Evolutionary conservation across 306 rosid species (phyloP).

Genomic region (Hylodesmum podocarpum): DNA sequence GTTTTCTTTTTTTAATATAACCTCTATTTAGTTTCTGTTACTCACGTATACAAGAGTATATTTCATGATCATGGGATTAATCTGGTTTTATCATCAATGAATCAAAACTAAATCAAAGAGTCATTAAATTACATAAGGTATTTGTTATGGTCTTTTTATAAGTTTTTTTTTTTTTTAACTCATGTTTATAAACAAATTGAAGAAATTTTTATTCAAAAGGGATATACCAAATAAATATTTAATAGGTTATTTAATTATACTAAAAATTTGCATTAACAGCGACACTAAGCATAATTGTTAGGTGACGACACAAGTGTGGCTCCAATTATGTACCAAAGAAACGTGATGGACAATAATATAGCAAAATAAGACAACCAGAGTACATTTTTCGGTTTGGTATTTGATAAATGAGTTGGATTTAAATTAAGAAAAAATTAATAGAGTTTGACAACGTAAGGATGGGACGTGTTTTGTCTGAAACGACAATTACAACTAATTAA

Average conservation of each 20-base stretch:
- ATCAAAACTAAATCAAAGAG: neutral
- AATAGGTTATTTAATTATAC: neutral
- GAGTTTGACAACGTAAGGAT: slow-evolving; percentile 8
- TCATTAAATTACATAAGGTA: neutral
- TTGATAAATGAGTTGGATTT: neutral
- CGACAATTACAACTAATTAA: neutral
- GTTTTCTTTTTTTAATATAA: neutral
- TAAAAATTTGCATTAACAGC: neutral
- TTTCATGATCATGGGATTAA: too few relatives aligned
- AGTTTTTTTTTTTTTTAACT: neutral
- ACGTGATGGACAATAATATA: slow-evolving; percentile 21
- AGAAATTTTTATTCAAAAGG: neutral
- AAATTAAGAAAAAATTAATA: neutral
- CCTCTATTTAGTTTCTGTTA: neutral
- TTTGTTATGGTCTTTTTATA: neutral
- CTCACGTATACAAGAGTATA: too few relatives aligned
- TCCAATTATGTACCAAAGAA: slow-evolving; percentile 20
- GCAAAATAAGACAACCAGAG: neutral
- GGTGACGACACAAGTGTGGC: slow-evolving; percentile 19
- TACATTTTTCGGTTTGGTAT: neutral
- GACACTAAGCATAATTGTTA: neutral
- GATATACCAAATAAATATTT: neutral
- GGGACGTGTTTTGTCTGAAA: neutral
- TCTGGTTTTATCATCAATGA: neutral
- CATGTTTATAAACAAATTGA: neutral